Base-by-base conservation (phyloP, 805 yeast species). In the Wickerhamiella slavikovae region DNA sequence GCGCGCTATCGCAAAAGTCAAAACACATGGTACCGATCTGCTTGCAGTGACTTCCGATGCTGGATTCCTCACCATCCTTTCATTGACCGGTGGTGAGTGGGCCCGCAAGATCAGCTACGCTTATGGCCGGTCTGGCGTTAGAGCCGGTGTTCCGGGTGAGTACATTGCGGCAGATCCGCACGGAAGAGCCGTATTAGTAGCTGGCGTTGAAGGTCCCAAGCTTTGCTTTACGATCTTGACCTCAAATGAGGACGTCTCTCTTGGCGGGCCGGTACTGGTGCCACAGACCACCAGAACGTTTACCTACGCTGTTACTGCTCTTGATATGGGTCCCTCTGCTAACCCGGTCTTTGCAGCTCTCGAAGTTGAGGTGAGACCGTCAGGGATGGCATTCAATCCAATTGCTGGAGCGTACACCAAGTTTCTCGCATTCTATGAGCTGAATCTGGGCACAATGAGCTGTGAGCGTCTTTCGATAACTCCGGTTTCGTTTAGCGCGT, bases 381-480 rank as follows among this genome's bases (percentile, higher is more conserved):
- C n/a, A n/a, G n/a, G n/a, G n/a, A n/a, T n/a, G n/a, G n/a, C n/a
- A n/a, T n/a, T n/a, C n/a, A n/a, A n/a, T n/a, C 67, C 11, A 11
- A 7, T 12, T 22, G 24, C 12, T n/a, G n/a, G n/a, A 9, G 14
- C 24, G 7, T 7, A 6, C 14, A 13, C 8, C 13, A 22, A 22
- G 12, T 5, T n/a, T 22, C 54, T 85, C 30, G 63, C 67, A 3
- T 75, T 66, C 45, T 85, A 85, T 51, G 85, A 79, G 43, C 52
- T 83, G 16, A 95, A 89, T 47, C 60, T 78, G 24, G 94, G 95
- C 1, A 54, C 85, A 27, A 83, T 83, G 43, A 76, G 74, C 45
- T 64, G 83, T 2, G 58, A 75, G 1, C 64, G 62, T 33, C 60
- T 59, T 38, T 60, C 51, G 51, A 44, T 62, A n/a, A 60, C 48